A percentile compares a stretch with the other conserved stretches of the same genome.
Evolutionary conservation across 2,329 filamentous ascomycete species (phyloP).

Genomic region (Penicillium sp.): DNA sequence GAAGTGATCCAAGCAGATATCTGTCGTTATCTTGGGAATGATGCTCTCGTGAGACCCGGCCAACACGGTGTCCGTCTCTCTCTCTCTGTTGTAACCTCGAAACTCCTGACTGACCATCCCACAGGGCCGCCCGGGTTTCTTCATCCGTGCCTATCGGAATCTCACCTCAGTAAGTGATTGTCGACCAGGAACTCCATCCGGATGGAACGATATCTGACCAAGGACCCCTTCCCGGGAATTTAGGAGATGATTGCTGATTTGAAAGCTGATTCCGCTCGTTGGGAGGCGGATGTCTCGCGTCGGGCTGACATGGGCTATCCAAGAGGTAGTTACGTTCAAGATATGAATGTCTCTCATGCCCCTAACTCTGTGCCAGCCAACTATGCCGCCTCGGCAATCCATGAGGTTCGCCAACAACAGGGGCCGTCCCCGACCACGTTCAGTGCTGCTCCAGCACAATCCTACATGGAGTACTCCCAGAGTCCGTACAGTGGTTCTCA

Average conservation of each 20-base stretch:
- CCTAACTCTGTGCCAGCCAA: conserved; percentile 36
- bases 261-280: conserved; percentile 49
- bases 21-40: conserved; percentile 75
- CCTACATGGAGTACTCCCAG: conserved; percentile 35
- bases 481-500: conserved; percentile 30
- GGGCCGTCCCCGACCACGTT: conserved; percentile 37
- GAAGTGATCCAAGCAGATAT: conserved; percentile 81
- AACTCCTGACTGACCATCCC: conserved; percentile 31
- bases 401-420: conserved; percentile 36
- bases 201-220: conserved; percentile 20
- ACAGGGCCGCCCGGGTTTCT: conserved; percentile 64
- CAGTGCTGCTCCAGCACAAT: conserved; percentile 30
- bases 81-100: conserved; percentile 12
- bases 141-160: conserved; percentile 72
- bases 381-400: conserved; percentile 35
- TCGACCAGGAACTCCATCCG: conserved; percentile 2
- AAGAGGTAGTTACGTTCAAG: conserved; percentile 40
- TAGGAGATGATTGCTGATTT: conserved; percentile 53
- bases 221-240: conserved; percentile 8
- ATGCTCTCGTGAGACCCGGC: conserved; percentile 70
- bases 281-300: conserved; percentile 43
- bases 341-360: conserved; percentile 32
- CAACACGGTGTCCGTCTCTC: conserved; percentile 59
- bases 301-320: conserved; percentile 39
- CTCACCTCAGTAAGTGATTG: conserved; percentile 61